Evolutionary conservation across 257 asterid species (phyloP).

Genomic region (Solanum paucissectum): DNA sequence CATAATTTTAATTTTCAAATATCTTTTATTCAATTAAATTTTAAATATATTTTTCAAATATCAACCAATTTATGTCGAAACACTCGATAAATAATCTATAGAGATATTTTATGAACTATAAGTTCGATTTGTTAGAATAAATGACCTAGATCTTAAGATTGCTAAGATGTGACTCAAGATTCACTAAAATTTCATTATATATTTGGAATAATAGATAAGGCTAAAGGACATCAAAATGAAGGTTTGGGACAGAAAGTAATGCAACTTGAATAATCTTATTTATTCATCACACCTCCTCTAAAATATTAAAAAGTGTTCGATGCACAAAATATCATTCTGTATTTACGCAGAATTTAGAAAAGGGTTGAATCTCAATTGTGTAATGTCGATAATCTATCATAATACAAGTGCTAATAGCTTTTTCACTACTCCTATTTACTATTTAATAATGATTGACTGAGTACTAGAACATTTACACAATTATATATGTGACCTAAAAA

Average conservation of each 20-base stretch:
- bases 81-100: not conserved
- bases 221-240: not conserved
- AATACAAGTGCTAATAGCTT: too few relatives aligned
- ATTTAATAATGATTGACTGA: too few relatives aligned
- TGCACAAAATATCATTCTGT: too few relatives aligned
- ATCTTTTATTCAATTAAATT: not conserved
- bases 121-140: not conserved
- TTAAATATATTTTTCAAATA: not conserved
- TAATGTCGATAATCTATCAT: too few relatives aligned
- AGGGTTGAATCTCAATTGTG: too few relatives aligned
- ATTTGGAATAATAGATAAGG: not conserved
- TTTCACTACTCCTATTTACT: too few relatives aligned
- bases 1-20: not conserved
- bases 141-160: not conserved
- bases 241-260: not conserved
- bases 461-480: too few relatives aligned
- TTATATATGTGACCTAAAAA: too few relatives aligned
- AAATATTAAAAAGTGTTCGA: not conserved
- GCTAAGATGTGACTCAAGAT: not conserved
- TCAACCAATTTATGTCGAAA: not conserved
- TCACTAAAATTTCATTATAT: not conserved
- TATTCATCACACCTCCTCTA: not conserved
- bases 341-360: too few relatives aligned
- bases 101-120: not conserved
- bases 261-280: not conserved